Percentiles rank a stretch among this genome's conserved stretches.
Conservation (phyloP, 805 yeast genomes). For the Cyberlindnera misumaiensis region DNA sequence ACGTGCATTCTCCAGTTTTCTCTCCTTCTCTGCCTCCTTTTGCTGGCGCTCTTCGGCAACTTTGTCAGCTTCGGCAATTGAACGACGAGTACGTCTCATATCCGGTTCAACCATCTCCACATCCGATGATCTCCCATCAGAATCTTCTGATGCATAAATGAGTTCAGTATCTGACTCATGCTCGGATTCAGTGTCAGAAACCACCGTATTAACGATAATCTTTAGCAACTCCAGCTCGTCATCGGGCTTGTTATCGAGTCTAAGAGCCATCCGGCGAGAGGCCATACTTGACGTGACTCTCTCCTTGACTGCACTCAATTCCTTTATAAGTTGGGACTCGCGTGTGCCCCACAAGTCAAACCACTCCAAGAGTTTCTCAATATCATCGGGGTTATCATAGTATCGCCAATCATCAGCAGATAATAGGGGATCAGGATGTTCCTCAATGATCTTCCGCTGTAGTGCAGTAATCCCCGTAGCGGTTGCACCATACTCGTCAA, state of each 20-base stretch:
- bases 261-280: conserved; percentile 51
- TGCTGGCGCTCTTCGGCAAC: conserved; percentile 14
- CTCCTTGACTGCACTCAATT: conserved; percentile 45
- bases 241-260: conserved; percentile 34
- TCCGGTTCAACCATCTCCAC: conserved; percentile 14
- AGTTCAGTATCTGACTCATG: conserved; percentile 15
- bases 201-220: conserved; percentile 31
- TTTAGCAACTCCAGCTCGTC: conserved; percentile 36
- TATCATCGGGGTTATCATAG: conserved; percentile 53
- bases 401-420: conserved; percentile 60
- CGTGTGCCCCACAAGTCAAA: conserved; percentile 69
- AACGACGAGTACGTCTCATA: conserved; percentile 22
- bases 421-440: conserved; percentile 49
- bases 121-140: conserved; percentile 5
- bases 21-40: conserved; percentile 14
- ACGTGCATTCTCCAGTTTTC: conserved; percentile 21
- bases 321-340: conserved; percentile 61
- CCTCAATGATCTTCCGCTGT: conserved; percentile 65
- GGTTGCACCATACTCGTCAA: conserved; percentile 33
- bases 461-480: conserved; percentile 16
- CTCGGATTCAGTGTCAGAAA: conserved; percentile 28
- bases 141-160: conserved; percentile 13
- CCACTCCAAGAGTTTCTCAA: conserved; percentile 55
- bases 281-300: conserved; percentile 47
- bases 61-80: conserved; percentile 18